Evolutionary conservation across 306 rosid species (phyloP).

Genomic region (Sindora glabra): DNA sequence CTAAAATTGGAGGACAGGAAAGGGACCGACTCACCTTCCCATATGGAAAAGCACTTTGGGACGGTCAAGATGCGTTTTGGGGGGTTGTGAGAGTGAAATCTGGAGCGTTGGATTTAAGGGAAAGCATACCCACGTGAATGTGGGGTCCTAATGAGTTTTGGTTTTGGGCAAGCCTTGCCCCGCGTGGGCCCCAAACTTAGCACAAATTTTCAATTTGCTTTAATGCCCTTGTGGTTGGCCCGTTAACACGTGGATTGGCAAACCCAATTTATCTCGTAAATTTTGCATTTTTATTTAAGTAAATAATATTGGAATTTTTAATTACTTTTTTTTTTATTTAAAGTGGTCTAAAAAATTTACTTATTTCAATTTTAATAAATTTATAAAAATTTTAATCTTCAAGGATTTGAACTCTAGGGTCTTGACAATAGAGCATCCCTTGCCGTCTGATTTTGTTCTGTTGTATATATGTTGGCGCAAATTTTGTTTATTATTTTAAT

Average conservation of each 20-base stretch:
- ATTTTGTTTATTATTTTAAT: no score
- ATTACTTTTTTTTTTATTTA: no score
- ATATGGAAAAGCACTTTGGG: constrained; percentile 25
- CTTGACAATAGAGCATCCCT: no score
- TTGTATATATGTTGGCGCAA: no score
- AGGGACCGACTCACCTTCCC: constrained; percentile 64
- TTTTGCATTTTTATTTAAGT: no score
- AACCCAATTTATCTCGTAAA: no score
- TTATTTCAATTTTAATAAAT: no score
- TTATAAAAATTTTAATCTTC: no score
- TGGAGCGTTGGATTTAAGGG: constrained; percentile 34
- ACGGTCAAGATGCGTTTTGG: constrained; percentile 44
- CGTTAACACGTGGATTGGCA: constrained; percentile 8
- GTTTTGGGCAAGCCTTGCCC: constrained; percentile 32
- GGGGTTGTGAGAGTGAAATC: constrained; percentile 33
- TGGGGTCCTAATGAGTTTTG: constrained; percentile 23
- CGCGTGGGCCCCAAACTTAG: constrained; percentile 23
- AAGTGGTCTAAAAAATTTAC: no score
- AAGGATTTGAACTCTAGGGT: no score
- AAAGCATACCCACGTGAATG: constrained; percentile 54
- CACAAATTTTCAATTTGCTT: background rate
- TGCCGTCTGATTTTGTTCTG: no score
- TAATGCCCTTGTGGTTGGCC: background rate
- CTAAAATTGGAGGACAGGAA: constrained; percentile 49
- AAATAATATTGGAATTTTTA: no score